Base-by-base conservation (phyloP, 768 basidiomycete species). In the Lactifluus pinguis region DNA sequence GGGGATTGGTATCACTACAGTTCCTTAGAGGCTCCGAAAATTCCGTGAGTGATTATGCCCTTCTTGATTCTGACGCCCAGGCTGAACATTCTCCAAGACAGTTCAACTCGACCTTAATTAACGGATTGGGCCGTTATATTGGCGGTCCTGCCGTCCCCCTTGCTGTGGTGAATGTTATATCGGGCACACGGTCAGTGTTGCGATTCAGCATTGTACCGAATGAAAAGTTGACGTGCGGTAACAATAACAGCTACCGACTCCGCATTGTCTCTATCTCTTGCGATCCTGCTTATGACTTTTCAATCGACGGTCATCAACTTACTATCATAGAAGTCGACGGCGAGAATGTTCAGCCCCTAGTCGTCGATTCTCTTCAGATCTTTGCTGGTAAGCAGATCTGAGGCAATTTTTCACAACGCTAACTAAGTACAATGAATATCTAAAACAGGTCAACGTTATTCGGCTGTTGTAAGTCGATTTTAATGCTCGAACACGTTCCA, bases 31-130 rank as follows among this genome's bases (percentile, higher is more conserved):
- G 38, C 19, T 0, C 47, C 59, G 2, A 3, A 8, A 29, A 5
- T 1, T 25, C 39, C n/a, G 32, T 63, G 19, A 9, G 52, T 32
- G 11, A 4, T 13, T 5, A 32, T 25, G 17, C 11, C 30, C 39
- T 21, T 67, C 53, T 13, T 67, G 8, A 3, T 30, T 42, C 11
- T n/a, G n/a, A n/a, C n/a, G n/a, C n/a, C 25, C 15, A 1, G 3
- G 55, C 49, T 21, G n/a, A 63, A 9, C 57, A 67, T 8, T 3
- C 29, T 48, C 53, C 4, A 47, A 55, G 52, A 11, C 13, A 11
- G 5, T 45, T 74, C 0, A 67, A 80, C 55, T 71, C 81, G 14
- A 79, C 77, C 0, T 67, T 84, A 9, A 81, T 84, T 50, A 84
- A 84, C 47, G 81, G 81, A 0, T 66, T 66, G 14, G 82, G 83